phyloP scores from a whole-genome alignment of 139 green algal species.

The Zygnema circumcarinatum region DNA sequence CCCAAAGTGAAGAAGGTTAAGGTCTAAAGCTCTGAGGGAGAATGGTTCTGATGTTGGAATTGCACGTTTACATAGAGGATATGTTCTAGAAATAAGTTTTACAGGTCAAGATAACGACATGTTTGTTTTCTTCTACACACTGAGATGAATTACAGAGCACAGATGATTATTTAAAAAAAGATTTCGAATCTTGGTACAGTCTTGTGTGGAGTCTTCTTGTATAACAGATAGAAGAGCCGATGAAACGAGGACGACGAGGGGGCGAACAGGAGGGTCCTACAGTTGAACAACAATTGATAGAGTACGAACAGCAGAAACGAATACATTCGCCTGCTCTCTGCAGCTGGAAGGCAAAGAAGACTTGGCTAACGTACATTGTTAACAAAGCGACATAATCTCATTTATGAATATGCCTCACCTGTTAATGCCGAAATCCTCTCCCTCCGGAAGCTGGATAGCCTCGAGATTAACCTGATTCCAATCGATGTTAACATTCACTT shows the following conservation, averaged over 20 bases:
- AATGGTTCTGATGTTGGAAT: background rate
- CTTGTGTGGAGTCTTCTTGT: background rate
- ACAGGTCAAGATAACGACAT: background rate
- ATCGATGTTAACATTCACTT: constrained; percentile 62
- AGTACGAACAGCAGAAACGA: constrained; percentile 6
- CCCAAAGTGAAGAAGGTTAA: background rate
- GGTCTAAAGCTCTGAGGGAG: background rate
- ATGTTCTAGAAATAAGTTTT: background rate
- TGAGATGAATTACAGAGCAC: too few species aligned
- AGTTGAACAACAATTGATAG: constrained; percentile 15
- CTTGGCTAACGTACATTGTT: too few species aligned
- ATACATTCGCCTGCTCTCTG: too few species aligned
- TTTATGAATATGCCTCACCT: constrained; percentile 46
- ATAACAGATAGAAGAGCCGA: background rate
- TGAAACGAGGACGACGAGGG: background rate
- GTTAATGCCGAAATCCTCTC: constrained; percentile 86
- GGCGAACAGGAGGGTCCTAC: background rate
- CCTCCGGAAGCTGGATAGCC: constrained; percentile 84
- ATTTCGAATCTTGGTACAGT: background rate
- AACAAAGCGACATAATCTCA: too few species aligned
- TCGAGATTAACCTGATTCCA: constrained; percentile 75
- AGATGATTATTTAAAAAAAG: too few species aligned
- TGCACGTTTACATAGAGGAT: background rate
- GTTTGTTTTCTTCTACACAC: background rate
- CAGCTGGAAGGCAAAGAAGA: constrained; percentile 1